Base-by-base conservation (phyloP, 2,329 filamentous ascomycete genomes). In the Venturia carpophila region DNA sequence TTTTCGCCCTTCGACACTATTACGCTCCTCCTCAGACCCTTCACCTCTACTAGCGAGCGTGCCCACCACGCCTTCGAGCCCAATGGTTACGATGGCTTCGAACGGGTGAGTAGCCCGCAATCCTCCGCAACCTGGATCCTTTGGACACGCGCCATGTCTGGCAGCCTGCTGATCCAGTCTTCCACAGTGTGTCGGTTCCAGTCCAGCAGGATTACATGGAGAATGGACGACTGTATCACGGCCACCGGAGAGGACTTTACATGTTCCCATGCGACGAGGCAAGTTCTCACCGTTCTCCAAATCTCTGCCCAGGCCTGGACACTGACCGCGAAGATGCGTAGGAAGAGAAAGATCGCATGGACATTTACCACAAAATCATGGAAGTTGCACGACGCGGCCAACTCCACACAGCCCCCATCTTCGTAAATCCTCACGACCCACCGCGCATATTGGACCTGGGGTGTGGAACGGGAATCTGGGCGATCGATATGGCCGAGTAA, bases 401-500 rank as follows among this genome's bases (percentile, higher is more conserved):
- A 69, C 71, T 82, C 70, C 74, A 78, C 69, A 71, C 75, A 72
- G 75, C 80, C 67, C 77, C 79, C 45, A 72, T 80, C 62, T 71
- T 75, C 65, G 64, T 73, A 66, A 65, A 71, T 67, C 65, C 65
- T 13, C 30, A 47, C 19, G 72, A 70, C 5, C 75, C 76, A 65
- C 77, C 78, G 66, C 79, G 82, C 67, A 82, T 87, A 67, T 77
- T 87, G 65, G 85, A 86, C 70, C 71, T 96, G 64, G 93, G 92
- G 52, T 92, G 89, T 68, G 93, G 92, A 24, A 96, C 91, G 0
- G 92, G 91, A 47, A 93, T 96, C 67, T 97, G 93, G 93, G 85
- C 89, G 49, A 90, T 95, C 70, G 89, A 93, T 69, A 88, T 96
- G 77, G 89, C 89, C 68, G 87, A 89, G 83, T 91, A 79, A 78